Conservation (phyloP, 257 asterid species). For the Jasminum sambac region DNA sequence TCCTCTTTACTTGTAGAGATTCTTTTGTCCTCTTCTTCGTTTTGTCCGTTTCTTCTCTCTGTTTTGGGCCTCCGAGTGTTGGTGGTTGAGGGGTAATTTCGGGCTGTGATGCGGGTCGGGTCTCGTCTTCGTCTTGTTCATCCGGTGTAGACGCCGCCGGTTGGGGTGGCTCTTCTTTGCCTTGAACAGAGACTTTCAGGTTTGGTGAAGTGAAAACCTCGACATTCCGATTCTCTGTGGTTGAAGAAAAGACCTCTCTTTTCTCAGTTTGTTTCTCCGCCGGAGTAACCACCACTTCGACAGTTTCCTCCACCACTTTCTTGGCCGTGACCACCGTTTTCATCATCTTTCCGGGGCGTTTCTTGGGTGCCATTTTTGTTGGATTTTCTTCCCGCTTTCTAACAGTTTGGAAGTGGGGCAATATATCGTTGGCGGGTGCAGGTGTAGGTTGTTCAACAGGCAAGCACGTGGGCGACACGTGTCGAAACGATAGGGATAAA, state of each 20-base stretch:
- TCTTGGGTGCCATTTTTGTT: conserved; percentile 61
- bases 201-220: conserved; percentile 8
- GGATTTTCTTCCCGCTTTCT: conserved; percentile 1
- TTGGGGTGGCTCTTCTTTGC: not conserved
- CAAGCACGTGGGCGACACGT: conserved; percentile 48
- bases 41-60: conserved; percentile 11
- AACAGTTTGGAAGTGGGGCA: not conserved
- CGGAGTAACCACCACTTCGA: conserved; percentile 46
- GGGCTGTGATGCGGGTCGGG: conserved; percentile 30
- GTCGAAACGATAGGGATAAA: conserved; percentile 17
- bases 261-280: not conserved
- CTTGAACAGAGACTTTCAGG: conserved; percentile 22
- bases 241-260: conserved; percentile 30
- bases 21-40: conserved; percentile 2
- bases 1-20: not conserved
- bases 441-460: conserved; percentile 18
- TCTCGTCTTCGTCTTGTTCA: conserved; percentile 33
- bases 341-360: conserved; percentile 31
- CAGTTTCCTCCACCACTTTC: conserved; percentile 66
- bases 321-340: conserved; percentile 51
- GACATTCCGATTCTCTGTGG: conserved; percentile 11
- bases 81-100: conserved; percentile 28
- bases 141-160: not conserved
- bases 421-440: not conserved
- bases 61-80: not conserved